Base-by-base conservation (phyloP, 2,329 filamentous ascomycete species). In the Pseudogymnoascus sp. region DNA sequence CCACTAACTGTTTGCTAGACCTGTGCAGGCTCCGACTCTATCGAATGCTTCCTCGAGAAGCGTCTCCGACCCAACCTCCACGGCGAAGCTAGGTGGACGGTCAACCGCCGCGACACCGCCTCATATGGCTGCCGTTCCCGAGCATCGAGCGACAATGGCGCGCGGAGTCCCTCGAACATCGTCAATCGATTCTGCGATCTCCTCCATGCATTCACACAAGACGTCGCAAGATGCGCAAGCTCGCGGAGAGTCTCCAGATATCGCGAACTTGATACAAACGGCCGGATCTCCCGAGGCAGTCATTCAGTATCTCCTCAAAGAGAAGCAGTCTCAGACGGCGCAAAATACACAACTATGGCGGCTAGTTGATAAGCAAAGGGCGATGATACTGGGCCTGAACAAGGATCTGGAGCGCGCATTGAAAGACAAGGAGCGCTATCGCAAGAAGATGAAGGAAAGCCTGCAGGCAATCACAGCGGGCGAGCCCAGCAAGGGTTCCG, bases 311-410 rank as follows among this genome's bases (percentile, higher is more conserved):
- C 78, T 99, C 59, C 78, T 97, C 66, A 95, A 90, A 72, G 94
- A 99, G 72, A 97, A 97, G 74, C 86, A 93, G 66, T 89, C 91
- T 58, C 89, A 92, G 62, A 85, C 90, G 4, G 88, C 91, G 68
- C 94, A 97, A 72, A 97, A 97, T 72, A 81, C 87, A 16, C 93
- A 99, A 73, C 78, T 99, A 70, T 99, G 94, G 94, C 88, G 92
- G 60, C 78, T 99, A 55, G 92, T 99, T 59, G 93, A 97, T 74
- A 97, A 99, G 78, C 94, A 99, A 75, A 84, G 93, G 65, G 86
- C 91, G 14, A 92, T 99, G 86, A 92, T 99, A 62, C 76, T 96
- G 19, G 93, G 92, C 6, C 80, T 99, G 66, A 97, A 97, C 72
- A 96, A 94, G 74, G 94, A 99, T 72, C 79, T 99, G 11, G 93